A percentile compares a stretch with the other conserved stretches of the same genome.
phyloP scores from a whole-genome alignment of 2,329 filamentous ascomycete genomes.

The Chaetomium sp. region DNA sequence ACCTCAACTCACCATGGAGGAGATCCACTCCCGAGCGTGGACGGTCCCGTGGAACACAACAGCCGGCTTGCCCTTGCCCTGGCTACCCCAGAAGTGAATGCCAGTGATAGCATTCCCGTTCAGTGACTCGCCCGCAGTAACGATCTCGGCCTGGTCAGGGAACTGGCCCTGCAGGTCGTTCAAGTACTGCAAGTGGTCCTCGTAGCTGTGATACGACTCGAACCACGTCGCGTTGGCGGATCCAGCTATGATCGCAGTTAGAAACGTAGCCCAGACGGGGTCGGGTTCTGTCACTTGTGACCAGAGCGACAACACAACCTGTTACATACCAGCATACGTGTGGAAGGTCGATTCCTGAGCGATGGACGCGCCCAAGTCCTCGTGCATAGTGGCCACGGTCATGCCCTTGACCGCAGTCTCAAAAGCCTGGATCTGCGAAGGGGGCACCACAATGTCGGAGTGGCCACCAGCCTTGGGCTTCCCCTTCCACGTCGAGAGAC shows the following conservation, averaged over 20 bases:
- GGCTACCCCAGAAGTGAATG: slow-evolving; percentile 46
- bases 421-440: slow-evolving; percentile 31
- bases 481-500: slow-evolving; percentile 34
- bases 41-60: slow-evolving; percentile 47
- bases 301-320: not conserved
- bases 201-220: slow-evolving; percentile 46
- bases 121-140: slow-evolving; percentile 39
- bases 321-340: slow-evolving; percentile 27
- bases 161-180: slow-evolving; percentile 39
- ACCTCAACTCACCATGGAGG: slow-evolving; percentile 47
- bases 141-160: slow-evolving; percentile 41
- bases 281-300: not conserved
- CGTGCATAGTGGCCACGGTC: slow-evolving; percentile 32
- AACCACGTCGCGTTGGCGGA: slow-evolving; percentile 40
- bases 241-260: not conserved
- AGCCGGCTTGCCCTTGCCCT: slow-evolving; percentile 41
- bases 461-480: slow-evolving; percentile 30
- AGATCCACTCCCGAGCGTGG: slow-evolving; percentile 50
- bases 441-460: slow-evolving; percentile 38
- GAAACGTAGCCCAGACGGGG: not conserved
- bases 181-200: slow-evolving; percentile 45
- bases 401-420: slow-evolving; percentile 27
- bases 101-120: slow-evolving; percentile 52
- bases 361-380: slow-evolving; percentile 35
- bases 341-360: slow-evolving; percentile 29